Percentiles rank a stretch among this genome's conserved stretches.
phyloP scores from a whole-genome alignment of 768 basidiomycete genomes.

The Postia placenta region DNA sequence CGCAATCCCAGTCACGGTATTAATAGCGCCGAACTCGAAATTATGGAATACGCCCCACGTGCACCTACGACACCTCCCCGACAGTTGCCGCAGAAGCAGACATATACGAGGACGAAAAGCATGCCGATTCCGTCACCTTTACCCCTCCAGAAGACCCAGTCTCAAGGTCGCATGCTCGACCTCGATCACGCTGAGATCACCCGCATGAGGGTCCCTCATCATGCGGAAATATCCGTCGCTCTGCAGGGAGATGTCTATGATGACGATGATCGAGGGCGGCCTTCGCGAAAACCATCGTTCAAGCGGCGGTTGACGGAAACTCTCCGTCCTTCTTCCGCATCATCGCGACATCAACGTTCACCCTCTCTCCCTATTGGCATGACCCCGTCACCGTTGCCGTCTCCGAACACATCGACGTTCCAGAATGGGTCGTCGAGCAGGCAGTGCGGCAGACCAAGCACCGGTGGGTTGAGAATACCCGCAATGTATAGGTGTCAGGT shows the following conservation, averaged over 20 bases:
- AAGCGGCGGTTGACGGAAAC: constrained; percentile 21
- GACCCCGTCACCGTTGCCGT: constrained; percentile 12
- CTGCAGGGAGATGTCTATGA: background rate
- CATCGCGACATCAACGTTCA: constrained; percentile 17
- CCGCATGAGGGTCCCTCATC: background rate
- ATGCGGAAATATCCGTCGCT: background rate
- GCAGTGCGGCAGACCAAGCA: constrained; percentile 3
- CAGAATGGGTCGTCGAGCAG: background rate
- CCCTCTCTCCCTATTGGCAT: constrained; percentile 16
- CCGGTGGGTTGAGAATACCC: constrained; percentile 10
- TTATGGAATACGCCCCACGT: constrained; percentile 17
- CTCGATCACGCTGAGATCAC: background rate
- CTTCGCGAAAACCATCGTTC: constrained; percentile 20
- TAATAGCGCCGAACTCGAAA: constrained; percentile 1
- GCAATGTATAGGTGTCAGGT: constrained; percentile 64
- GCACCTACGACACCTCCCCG: constrained; percentile 6
- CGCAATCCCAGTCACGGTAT: constrained; percentile 6
- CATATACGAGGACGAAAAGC: constrained; percentile 42
- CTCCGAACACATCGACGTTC: constrained; percentile 8
- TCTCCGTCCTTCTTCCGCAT: constrained; percentile 10
- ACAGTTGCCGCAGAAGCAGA: constrained; percentile 10
- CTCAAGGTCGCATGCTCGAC: constrained; percentile 22
- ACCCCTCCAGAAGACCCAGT: constrained; percentile 21
- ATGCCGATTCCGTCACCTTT: constrained; percentile 34
- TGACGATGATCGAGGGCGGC: constrained; percentile 14